Base-by-base conservation (phyloP, 768 basidiomycete genomes). In the Russula brevipes region DNA sequence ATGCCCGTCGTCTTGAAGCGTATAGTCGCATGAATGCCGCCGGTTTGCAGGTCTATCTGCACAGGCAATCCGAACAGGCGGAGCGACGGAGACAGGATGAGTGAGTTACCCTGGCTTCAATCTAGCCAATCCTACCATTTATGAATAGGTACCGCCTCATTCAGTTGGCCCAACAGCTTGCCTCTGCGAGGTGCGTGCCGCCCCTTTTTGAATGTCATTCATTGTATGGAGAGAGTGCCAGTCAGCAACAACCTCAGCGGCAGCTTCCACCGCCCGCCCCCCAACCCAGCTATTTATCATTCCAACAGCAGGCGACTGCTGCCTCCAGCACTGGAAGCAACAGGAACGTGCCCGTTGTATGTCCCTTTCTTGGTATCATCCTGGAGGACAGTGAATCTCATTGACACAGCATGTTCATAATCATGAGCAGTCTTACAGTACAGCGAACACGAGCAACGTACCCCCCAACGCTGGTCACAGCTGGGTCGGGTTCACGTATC, bases 31-130 rank as follows among this genome's bases (percentile, higher is more conserved):
- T 64, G 42, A 64, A 64, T 46, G 54, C 63, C 35, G 33, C 53
- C 41, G 63, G 17, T 39, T 57, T 64, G 53, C 58, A 60, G 47
- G 59, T 64, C 30, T 45, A 64, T 56, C 8, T 64, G 24, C 35
- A 64, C 47, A 55, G 63, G 24, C 35, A 64, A 60, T 5, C 7
- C 14, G 54, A 64, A 16, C 41, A 55, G 39, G 59, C 53, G 17
- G 63, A 60, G 30, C 53, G 60, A 36, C 63, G 63, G 51, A 54
- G 63, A 7, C 54, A 60, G 54, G 54, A 64, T 6, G 63, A 64
- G 63, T 64, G 49, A 55, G 58, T 60, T 19, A 8, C 36, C 5
- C 3, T 44, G 17, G 47, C 45, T 7, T 45, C 36, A 5, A 33
- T n/a, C 1, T 50, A n/a, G 16, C 39, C 5, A 33, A 4, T 50